Evolutionary conservation across 108 stramenopile species (phyloP).

Genomic region (Bacterosira constricta): DNA sequence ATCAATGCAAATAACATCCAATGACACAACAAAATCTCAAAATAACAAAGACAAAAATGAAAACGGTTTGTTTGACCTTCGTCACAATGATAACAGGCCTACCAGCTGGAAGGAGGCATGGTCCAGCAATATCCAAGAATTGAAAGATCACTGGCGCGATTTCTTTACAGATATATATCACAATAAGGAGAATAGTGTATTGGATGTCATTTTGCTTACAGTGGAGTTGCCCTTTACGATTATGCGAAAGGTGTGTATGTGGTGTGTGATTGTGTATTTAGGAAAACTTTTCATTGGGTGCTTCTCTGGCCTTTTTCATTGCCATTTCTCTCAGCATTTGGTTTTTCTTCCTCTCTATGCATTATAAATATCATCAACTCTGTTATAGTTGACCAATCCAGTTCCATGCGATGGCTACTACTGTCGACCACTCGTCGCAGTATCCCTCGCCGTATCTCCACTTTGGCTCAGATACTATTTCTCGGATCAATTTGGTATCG

Average conservation of each 20-base stretch:
- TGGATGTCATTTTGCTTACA: constrained; percentile 61
- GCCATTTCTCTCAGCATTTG: neutral
- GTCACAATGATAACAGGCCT: constrained; percentile 12
- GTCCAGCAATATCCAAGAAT: constrained; percentile 56
- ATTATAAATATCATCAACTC: neutral
- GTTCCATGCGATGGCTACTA: constrained; percentile 93
- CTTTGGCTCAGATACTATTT: constrained; percentile 79
- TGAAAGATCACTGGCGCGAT: constrained; percentile 50
- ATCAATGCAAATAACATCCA: neutral
- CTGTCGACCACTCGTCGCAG: constrained; percentile 72
- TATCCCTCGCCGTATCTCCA: constrained; percentile 74
- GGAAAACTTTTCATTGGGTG: too few relatives aligned
- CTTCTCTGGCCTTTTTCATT: too few relatives aligned
- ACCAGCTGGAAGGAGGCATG: constrained; percentile 69
- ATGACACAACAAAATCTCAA: neutral
- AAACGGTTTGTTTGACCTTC: neutral
- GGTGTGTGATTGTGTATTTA: neutral
- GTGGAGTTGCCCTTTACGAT: constrained; percentile 83
- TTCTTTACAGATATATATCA: constrained; percentile 68
- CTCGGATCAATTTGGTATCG: constrained; percentile 55
- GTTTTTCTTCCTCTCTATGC: neutral
- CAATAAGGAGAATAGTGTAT: constrained; percentile 53
- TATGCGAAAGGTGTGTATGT: constrained; percentile 60
- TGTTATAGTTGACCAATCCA: constrained; percentile 47
- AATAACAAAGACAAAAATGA: neutral